Conservation (phyloP, 2,329 filamentous ascomycete species). For the Xylaria sp. region DNA sequence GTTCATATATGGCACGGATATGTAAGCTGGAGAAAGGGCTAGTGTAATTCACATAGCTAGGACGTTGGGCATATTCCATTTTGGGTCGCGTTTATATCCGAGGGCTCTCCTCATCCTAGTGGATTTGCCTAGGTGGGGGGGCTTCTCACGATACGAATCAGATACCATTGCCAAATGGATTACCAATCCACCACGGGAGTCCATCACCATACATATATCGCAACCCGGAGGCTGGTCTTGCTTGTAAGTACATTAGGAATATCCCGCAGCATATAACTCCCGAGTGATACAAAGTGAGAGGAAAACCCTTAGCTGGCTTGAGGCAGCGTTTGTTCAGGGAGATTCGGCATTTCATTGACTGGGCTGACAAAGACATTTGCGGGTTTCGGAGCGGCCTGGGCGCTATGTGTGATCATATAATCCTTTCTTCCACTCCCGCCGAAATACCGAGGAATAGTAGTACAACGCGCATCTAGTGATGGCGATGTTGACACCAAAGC, state of each 20-base stretch:
- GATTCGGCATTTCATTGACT: background rate
- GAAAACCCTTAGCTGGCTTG: too few species aligned
- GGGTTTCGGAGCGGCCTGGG: background rate
- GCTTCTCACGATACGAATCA: slow-evolving; percentile 17
- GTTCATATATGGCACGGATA: background rate
- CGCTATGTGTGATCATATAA: background rate
- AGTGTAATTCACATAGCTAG: background rate
- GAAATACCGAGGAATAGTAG: background rate
- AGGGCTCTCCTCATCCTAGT: slow-evolving; percentile 3
- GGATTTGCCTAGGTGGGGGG: slow-evolving; percentile 21
- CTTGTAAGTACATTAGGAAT: background rate
- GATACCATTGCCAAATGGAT: slow-evolving; percentile 13
- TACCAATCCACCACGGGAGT: slow-evolving; percentile 21
- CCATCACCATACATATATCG: background rate
- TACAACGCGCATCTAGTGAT: background rate
- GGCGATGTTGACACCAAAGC: background rate
- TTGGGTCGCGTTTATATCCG: slow-evolving; percentile 23
- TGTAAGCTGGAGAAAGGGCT: background rate
- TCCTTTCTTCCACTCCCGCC: background rate
- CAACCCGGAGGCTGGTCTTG: background rate
- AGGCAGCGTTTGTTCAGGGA: background rate
- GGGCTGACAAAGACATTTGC: background rate
- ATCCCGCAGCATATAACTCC: background rate
- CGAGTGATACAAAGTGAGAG: background rate
- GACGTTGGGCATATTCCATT: slow-evolving; percentile 15